Evolutionary conservation across 2,329 filamentous ascomycete species (phyloP).

Genomic region (Trichophyton benhamiae): DNA sequence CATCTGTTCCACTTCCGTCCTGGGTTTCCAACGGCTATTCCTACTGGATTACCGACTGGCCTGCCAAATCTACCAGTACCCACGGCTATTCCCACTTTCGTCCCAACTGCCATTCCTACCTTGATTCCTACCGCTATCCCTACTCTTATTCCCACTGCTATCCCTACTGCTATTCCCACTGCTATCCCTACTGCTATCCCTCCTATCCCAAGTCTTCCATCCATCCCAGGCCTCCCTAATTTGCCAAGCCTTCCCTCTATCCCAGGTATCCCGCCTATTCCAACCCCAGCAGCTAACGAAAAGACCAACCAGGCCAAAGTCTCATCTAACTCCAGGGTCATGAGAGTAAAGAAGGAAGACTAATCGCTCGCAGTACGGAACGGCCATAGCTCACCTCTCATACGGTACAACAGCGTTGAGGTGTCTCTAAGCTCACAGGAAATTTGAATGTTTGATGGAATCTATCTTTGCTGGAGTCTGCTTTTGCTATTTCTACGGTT

Average conservation of each 20-base stretch:
- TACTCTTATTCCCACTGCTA: background rate
- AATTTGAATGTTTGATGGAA: background rate
- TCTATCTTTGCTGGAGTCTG: background rate
- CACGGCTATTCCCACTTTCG: background rate
- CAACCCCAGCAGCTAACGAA: background rate
- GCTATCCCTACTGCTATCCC: constrained; percentile 6
- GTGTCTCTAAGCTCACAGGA: background rate
- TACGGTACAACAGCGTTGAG: background rate
- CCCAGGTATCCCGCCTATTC: background rate
- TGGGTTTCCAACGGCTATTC: constrained; percentile 1
- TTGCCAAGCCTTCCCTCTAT: constrained; percentile 5
- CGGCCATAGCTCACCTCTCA: background rate
- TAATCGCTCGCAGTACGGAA: background rate
- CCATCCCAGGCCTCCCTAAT: background rate
- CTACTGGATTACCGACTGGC: background rate
- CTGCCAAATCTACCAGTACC: background rate
- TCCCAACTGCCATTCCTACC: constrained; percentile 13
- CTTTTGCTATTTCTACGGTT: background rate
- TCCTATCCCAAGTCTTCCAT: constrained; percentile 6
- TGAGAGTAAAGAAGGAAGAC: background rate
- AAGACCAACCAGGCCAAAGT: background rate
- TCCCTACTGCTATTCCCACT: constrained; percentile 1
- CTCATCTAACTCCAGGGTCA: background rate
- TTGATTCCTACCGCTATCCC: constrained; percentile 4
- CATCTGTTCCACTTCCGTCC: background rate